Conservation (phyloP, 495 filamentous ascomycete genomes). For the Penicillium ochrochloron region DNA sequence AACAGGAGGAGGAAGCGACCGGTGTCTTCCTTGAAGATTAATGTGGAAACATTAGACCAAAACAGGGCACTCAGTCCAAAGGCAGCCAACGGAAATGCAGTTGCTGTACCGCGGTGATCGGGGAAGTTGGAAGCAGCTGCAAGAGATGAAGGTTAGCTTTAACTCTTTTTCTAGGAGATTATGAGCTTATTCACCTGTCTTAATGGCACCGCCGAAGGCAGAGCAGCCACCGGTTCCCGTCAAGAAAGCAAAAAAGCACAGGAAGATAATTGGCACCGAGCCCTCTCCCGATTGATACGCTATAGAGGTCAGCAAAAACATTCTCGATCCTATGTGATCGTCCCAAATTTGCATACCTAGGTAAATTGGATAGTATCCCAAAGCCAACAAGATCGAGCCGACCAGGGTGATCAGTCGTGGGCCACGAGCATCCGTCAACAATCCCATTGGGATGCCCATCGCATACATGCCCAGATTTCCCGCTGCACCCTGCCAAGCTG, state of each 20-base stretch:
- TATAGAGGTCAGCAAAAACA: slow-evolving; percentile 27
- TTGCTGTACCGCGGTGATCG: slow-evolving; percentile 87
- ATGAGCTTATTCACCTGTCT: slow-evolving; percentile 55
- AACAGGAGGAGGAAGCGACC: slow-evolving; percentile 79
- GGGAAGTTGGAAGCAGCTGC: slow-evolving; percentile 90
- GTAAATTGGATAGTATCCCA: slow-evolving; percentile 84
- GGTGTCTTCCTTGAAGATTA: slow-evolving; percentile 85
- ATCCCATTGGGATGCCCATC: slow-evolving; percentile 85
- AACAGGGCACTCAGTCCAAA: slow-evolving; percentile 97
- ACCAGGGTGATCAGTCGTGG: slow-evolving; percentile 76
- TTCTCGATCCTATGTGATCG: neutral
- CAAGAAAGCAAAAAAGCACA: slow-evolving; percentile 82
- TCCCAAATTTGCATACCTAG: slow-evolving; percentile 46
- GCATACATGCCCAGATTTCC: slow-evolving; percentile 97
- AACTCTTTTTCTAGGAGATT: neutral
- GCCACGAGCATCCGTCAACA: slow-evolving; percentile 84
- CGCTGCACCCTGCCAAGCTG: slow-evolving; percentile 64
- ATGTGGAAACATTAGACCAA: slow-evolving; percentile 77
- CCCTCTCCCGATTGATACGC: slow-evolving; percentile 55
- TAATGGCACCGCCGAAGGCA: slow-evolving; percentile 85
- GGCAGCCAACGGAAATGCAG: slow-evolving; percentile 86
- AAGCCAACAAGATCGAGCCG: slow-evolving; percentile 69
- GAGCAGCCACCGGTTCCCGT: slow-evolving; percentile 87
- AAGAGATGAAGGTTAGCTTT: slow-evolving; percentile 9
- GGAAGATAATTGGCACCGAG: slow-evolving; percentile 66